These are phyloP conservation scores for Phytophthora macrochlamydospora DNA, from an alignment of 352 stramenopile genomes.

Conservation along the genomic window DNA sequence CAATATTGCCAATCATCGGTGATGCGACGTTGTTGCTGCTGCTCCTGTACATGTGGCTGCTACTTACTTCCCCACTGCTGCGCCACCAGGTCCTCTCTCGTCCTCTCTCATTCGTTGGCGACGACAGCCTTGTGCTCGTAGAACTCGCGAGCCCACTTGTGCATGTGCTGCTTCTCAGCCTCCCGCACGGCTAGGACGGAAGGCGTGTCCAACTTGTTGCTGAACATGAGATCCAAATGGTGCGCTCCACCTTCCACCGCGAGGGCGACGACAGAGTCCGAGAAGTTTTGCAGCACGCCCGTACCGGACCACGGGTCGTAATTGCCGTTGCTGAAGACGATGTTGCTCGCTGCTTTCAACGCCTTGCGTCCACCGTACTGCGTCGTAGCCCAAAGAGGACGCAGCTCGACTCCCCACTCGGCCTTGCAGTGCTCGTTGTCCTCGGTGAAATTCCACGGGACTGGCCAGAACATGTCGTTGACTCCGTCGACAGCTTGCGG, in stretches of 20 bases:
- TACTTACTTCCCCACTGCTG: neutral
- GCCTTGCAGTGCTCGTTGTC: constrained; percentile 67
- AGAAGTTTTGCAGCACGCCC: constrained; percentile 77
- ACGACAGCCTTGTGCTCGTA: constrained; percentile 40
- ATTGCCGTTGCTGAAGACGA: constrained; percentile 95
- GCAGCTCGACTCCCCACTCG: constrained; percentile 69
- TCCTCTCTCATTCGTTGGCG: constrained; percentile 15
- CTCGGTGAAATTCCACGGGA: constrained; percentile 64
- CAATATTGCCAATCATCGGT: constrained; percentile 3
- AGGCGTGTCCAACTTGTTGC: constrained; percentile 80
- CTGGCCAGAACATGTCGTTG: constrained; percentile 89
- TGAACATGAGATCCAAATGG: constrained; percentile 94
- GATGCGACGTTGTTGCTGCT: neutral
- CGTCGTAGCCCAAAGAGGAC: constrained; percentile 66
- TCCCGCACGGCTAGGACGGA: constrained; percentile 68
- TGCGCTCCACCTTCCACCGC: constrained; percentile 80
- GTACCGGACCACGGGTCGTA: constrained; percentile 93
- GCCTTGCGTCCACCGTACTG: constrained; percentile 77
- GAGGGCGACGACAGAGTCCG: constrained; percentile 73
- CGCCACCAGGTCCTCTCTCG: constrained; percentile 1
- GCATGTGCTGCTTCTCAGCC: constrained; percentile 80
- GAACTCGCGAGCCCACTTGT: constrained; percentile 79
- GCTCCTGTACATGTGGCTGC: constrained; percentile 8
- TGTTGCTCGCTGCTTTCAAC: constrained; percentile 86
- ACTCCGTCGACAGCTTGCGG: constrained; percentile 64